phyloP scores from a whole-genome alignment of 1,284 basidiomycete genomes.

The Fomitopsis schrenkii region DNA sequence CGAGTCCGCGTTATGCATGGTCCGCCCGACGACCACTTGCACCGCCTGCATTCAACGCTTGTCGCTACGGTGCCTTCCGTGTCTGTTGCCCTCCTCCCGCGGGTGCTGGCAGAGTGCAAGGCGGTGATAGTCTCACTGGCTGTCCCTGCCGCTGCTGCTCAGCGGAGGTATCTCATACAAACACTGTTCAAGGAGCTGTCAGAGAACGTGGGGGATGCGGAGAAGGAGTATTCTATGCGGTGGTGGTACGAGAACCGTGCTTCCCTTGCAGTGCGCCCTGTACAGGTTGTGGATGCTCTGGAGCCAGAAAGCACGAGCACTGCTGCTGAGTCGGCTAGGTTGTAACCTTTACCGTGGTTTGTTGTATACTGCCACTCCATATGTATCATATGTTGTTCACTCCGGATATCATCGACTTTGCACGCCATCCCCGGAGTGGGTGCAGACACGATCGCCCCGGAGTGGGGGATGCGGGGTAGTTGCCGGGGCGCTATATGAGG shows the following conservation, averaged over 20 bases:
- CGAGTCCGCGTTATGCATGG: neutral
- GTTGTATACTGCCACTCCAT: too few species aligned
- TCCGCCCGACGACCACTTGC: conserved; percentile 31
- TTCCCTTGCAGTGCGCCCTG: conserved; percentile 10
- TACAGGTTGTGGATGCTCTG: neutral
- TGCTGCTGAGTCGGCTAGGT: neutral
- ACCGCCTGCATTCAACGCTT: conserved; percentile 53
- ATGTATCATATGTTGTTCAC: too few species aligned
- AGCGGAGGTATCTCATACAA: conserved; percentile 45
- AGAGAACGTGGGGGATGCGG: conserved; percentile 58
- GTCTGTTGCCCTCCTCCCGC: conserved; percentile 48
- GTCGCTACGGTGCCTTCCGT: conserved; percentile 58
- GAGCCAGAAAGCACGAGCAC: neutral
- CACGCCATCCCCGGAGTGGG: too few species aligned
- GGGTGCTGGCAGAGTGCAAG: conserved; percentile 45
- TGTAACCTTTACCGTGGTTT: neutral
- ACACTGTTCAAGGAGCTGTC: conserved; percentile 57
- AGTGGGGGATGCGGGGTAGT: neutral
- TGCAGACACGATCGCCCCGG: neutral
- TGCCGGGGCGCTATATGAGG: neutral
- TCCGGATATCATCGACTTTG: too few species aligned
- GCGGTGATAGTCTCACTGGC: conserved; percentile 25
- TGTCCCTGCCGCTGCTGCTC: conserved; percentile 1
- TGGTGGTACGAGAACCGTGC: conserved; percentile 59
- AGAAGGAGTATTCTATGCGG: conserved; percentile 56